These are phyloP conservation scores for Kodamaea suecica DNA, from an alignment of 1,139 yeast genomes.

Conservation along the genomic window DNA sequence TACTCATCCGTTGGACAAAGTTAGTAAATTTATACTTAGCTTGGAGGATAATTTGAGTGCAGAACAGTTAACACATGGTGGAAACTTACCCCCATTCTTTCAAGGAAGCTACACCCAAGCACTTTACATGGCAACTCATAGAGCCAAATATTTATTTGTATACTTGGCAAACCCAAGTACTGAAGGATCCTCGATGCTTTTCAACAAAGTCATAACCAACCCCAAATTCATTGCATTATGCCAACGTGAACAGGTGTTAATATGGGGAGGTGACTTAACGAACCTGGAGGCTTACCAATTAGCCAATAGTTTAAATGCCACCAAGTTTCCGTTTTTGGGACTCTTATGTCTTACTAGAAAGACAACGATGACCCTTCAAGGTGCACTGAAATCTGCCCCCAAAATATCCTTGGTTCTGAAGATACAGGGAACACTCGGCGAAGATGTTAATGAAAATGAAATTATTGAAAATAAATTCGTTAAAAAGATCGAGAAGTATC, in stretches of 20 bases:
- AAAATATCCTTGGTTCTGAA: constrained; percentile 61
- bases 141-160: constrained; percentile 68
- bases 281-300: constrained; percentile 83
- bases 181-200: constrained; percentile 56
- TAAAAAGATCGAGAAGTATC: constrained; percentile 51
- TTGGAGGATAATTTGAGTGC: constrained; percentile 35
- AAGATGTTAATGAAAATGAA: constrained; percentile 25
- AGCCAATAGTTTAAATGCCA: constrained; percentile 69
- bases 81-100: constrained; percentile 46
- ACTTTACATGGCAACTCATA: constrained; percentile 59
- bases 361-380: constrained; percentile 57
- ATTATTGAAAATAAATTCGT: constrained; percentile 39
- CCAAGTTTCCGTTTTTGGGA: constrained; percentile 80
- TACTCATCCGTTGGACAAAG: constrained; percentile 36
- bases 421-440: constrained; percentile 59
- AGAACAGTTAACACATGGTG: constrained; percentile 15
- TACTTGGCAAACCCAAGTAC: constrained; percentile 73
- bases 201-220: constrained; percentile 54
- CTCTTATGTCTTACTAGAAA: constrained; percentile 56
- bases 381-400: constrained; percentile 51
- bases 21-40: constrained; percentile 31
- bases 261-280: constrained; percentile 88
- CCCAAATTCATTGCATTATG: constrained; percentile 47
- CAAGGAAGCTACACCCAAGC: constrained; percentile 81
- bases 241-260: constrained; percentile 39